These are phyloP conservation scores for Mitragyna speciosa DNA, from an alignment of 257 asterid genomes.

Conservation along the genomic window DNA sequence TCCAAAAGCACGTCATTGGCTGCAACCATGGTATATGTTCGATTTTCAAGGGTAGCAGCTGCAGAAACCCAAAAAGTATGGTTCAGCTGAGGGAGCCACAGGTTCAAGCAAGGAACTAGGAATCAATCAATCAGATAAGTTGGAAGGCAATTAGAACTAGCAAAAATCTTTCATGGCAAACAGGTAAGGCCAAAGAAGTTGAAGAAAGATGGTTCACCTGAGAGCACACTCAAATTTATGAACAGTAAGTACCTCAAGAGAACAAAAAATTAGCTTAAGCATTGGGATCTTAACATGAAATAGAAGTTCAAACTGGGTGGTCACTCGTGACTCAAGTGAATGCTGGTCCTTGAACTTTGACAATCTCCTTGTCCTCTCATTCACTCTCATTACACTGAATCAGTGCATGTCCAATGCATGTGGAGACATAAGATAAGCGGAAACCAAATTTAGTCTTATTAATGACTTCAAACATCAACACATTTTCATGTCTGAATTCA, in stretches of 20 bases:
- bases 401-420: not conserved
- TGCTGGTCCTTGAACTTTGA: not conserved
- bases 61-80: slow-evolving; percentile 34
- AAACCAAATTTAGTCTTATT: not conserved
- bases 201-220: not conserved
- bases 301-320: not conserved
- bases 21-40: slow-evolving; percentile 80
- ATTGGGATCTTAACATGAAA: not conserved
- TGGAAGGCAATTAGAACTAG: not conserved
- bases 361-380: not conserved
- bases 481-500: not conserved
- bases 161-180: not conserved
- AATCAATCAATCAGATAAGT: not conserved
- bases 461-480: not conserved
- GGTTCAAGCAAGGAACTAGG: slow-evolving; percentile 7
- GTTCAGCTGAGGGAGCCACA: slow-evolving; percentile 23
- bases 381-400: not conserved
- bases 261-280: not conserved
- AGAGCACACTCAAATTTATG: not conserved
- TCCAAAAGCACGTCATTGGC: slow-evolving; percentile 90
- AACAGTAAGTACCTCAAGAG: not conserved
- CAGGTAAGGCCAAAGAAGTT: not conserved
- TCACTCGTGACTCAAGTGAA: not conserved
- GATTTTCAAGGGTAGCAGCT: slow-evolving; percentile 87
- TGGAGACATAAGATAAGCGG: not conserved